Evolutionary conservation across 1,284 basidiomycete genomes (phyloP).

Genomic region (Meira nashicola): DNA sequence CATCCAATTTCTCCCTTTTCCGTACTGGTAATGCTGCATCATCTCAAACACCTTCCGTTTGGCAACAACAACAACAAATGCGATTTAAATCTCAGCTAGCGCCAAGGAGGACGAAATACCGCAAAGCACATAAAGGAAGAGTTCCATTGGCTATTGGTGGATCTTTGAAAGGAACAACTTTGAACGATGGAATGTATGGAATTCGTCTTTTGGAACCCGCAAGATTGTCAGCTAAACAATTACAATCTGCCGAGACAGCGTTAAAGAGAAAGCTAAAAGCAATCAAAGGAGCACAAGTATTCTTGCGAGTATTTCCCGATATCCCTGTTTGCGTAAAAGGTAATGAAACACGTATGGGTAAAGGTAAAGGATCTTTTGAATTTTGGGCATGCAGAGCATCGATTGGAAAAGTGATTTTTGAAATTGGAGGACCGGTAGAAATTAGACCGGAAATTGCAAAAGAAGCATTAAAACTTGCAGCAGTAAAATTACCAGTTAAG

Average conservation of each 20-base stretch:
- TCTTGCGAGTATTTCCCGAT: conserved; percentile 88
- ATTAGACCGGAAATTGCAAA: conserved; percentile 88
- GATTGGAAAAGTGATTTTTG: conserved; percentile 87
- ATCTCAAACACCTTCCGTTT: too few species aligned
- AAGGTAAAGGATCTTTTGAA: conserved; percentile 95
- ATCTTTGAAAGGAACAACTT: conserved; percentile 85
- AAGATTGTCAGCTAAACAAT: conserved; percentile 84
- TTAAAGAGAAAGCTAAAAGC: conserved; percentile 85
- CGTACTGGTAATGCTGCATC: background rate
- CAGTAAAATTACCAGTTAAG: conserved; percentile 79
- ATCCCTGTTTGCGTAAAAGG: conserved; percentile 97
- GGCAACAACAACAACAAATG: conserved; percentile 36
- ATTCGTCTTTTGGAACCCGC: conserved; percentile 79
- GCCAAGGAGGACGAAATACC: conserved; percentile 72
- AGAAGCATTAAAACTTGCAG: conserved; percentile 85
- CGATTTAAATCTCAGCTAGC: conserved; percentile 65
- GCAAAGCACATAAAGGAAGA: conserved; percentile 81
- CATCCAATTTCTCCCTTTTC: background rate
- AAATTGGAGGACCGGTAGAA: conserved; percentile 77
- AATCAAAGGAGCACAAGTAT: conserved; percentile 83
- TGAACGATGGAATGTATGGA: conserved; percentile 86
- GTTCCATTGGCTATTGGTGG: conserved; percentile 65
- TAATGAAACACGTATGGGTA: conserved; percentile 99
- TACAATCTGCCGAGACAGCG: conserved; percentile 78
- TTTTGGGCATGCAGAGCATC: conserved; percentile 73